Percentiles rank a stretch among this genome's conserved stretches.
Evolutionary conservation across 1,284 basidiomycete species (phyloP).

Genomic region (Anthracocystis setariae): DNA sequence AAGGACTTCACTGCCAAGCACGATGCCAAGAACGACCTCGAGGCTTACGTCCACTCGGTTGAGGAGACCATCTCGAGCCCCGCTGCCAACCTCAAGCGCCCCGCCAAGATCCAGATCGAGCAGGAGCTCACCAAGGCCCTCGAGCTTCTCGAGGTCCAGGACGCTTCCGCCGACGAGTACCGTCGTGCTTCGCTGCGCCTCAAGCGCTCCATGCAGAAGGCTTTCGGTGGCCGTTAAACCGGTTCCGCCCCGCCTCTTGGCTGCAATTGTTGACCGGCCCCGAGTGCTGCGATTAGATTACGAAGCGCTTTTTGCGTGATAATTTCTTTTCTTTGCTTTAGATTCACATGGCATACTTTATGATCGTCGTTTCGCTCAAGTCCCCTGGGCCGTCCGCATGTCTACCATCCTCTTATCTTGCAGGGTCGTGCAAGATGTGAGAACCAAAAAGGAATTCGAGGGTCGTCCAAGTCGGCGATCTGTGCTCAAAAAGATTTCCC

Average conservation of each 20-base stretch:
- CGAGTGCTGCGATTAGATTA: constrained; percentile 4
- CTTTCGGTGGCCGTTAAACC: constrained; percentile 61
- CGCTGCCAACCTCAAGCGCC: constrained; percentile 66
- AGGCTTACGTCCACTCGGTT: constrained; percentile 66
- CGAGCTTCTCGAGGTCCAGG: constrained; percentile 67
- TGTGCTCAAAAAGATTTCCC: constrained; percentile 41
- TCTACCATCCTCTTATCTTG: constrained; percentile 4
- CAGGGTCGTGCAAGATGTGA: constrained; percentile 5
- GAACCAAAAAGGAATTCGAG: constrained; percentile 45
- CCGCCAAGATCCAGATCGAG: constrained; percentile 66
- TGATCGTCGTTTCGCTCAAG: constrained; percentile 6
- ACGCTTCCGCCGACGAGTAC: constrained; percentile 66
- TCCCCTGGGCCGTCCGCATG: constrained; percentile 16
- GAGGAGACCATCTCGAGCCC: constrained; percentile 67
- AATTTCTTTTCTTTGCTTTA: constrained; percentile 17
- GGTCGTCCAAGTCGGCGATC: constrained; percentile 22
- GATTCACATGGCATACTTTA: constrained; percentile 5
- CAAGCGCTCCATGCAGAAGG: constrained; percentile 67
- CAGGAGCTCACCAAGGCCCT: constrained; percentile 68
- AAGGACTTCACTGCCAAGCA: constrained; percentile 68
- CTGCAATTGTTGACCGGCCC: constrained; percentile 1
- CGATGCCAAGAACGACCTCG: constrained; percentile 67
- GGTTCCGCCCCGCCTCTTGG: neutral
- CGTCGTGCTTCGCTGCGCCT: constrained; percentile 64
- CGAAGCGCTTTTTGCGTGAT: constrained; percentile 1